These are phyloP conservation scores for Tulasnella calospora DNA, from an alignment of 768 basidiomycete genomes.

Conservation along the genomic window DNA sequence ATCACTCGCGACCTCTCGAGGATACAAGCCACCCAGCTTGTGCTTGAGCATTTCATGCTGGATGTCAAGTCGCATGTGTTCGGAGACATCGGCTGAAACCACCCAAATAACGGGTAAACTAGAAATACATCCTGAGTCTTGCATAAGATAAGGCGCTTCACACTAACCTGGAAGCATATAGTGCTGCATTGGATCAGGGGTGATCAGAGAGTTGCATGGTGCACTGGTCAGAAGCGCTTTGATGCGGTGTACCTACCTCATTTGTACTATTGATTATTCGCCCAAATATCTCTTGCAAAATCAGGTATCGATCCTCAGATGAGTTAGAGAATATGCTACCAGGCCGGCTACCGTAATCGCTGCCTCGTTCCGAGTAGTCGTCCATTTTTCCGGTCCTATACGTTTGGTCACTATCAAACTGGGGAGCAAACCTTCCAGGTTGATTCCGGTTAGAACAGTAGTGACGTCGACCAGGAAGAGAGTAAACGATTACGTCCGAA, in stretches of 20 bases:
- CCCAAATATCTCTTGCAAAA: background rate
- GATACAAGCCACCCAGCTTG: constrained; percentile 34
- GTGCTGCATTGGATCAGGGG: background rate
- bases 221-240: no score
- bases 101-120: background rate
- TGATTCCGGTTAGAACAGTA: background rate
- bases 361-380: background rate
- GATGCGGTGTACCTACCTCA: background rate
- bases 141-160: background rate
- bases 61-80: constrained; percentile 36
- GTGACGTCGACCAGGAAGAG: background rate
- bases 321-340: background rate
- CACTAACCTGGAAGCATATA: constrained; percentile 1
- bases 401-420: background rate
- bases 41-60: constrained; percentile 36
- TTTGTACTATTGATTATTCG: background rate
- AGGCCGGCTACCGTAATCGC: background rate
- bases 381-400: background rate
- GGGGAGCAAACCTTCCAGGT: background rate
- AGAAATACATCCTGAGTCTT: background rate
- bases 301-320: background rate
- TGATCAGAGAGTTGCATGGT: background rate
- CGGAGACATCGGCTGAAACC: constrained; percentile 32
- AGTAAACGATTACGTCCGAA: background rate
- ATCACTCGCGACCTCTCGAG: constrained; percentile 31